phyloP scores from a whole-genome alignment of 805 yeast species.

The Candida michaelii region DNA sequence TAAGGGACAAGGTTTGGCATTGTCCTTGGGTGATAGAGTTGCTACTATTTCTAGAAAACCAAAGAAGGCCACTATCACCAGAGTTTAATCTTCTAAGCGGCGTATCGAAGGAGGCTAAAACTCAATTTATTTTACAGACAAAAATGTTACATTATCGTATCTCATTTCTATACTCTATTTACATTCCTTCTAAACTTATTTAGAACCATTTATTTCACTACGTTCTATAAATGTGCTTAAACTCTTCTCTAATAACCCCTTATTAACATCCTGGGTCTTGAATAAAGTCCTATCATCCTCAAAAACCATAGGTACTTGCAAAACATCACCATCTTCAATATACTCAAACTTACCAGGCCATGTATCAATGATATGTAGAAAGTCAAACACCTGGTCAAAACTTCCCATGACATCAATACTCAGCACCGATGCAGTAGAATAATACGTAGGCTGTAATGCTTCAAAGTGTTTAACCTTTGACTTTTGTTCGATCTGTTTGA shows the following conservation, averaged over 20 bases:
- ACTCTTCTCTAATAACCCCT: constrained; percentile 2
- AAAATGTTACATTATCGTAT: neutral
- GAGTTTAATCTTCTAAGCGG: too few species aligned
- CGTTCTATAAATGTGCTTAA: constrained; percentile 7
- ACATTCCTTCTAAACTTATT: too few species aligned
- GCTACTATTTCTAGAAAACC: constrained; percentile 69
- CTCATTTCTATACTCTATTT: neutral
- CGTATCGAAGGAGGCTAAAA: too few species aligned
- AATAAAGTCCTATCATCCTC: constrained; percentile 20
- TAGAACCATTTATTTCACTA: neutral
- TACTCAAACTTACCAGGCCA: constrained; percentile 9
- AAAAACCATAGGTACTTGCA: constrained; percentile 17
- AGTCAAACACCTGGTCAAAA: constrained; percentile 20
- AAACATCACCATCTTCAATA: constrained; percentile 17
- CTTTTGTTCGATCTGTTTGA: constrained; percentile 13
- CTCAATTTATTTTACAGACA: too few species aligned
- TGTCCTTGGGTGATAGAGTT: constrained; percentile 91
- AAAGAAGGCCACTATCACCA: constrained; percentile 21
- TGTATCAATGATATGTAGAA: constrained; percentile 11
- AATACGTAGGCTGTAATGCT: constrained; percentile 6
- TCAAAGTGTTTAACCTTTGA: constrained; percentile 8
- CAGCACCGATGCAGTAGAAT: constrained; percentile 5
- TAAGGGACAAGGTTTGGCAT: constrained; percentile 95
- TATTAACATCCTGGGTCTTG: constrained; percentile 17
- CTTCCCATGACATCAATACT: constrained; percentile 20